A percentile compares a stretch with the other conserved stretches of the same genome.
Conservation (phyloP, 2,329 filamentous ascomycete genomes). For the Magnaporthiopsis rhizophila region DNA sequence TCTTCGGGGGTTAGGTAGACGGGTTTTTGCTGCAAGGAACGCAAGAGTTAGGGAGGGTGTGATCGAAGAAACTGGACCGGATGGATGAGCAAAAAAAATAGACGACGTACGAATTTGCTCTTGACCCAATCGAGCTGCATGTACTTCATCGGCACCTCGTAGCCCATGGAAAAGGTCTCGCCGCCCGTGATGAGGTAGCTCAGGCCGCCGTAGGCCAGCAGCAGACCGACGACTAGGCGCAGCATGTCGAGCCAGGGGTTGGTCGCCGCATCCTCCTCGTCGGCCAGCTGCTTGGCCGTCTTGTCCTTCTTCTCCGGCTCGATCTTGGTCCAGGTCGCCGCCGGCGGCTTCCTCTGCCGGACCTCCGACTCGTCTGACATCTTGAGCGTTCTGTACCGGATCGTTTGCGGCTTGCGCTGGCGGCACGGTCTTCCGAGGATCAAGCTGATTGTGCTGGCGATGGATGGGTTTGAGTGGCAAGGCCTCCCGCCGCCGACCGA, state of each 20-base stretch:
- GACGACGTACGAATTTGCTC: conserved; percentile 47
- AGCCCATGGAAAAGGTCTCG: conserved; percentile 61
- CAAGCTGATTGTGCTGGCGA: not conserved
- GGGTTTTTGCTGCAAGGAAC: conserved; percentile 33
- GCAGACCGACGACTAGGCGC: conserved; percentile 59
- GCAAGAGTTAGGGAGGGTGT: not conserved
- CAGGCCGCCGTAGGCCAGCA: conserved; percentile 58
- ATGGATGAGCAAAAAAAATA: not conserved
- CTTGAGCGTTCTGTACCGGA: not conserved
- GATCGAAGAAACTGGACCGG: not conserved
- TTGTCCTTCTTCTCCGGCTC: conserved; percentile 10
- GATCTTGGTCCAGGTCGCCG: conserved; percentile 7
- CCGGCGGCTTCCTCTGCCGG: conserved; percentile 6
- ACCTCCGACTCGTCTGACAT: conserved; percentile 6
- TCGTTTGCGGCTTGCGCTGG: no score
- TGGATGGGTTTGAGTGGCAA: not conserved
- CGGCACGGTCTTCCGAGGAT: not conserved
- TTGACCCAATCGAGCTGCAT: conserved; percentile 50
- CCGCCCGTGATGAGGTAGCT: conserved; percentile 71
- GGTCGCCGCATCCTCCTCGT: conserved; percentile 19
- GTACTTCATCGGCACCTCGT: conserved; percentile 54
- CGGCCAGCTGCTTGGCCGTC: conserved; percentile 20
- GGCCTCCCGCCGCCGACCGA: not conserved
- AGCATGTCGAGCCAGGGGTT: conserved; percentile 55
- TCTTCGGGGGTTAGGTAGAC: conserved; percentile 66